Base-by-base conservation (phyloP, 1,139 yeast genomes). In the Scheffersomyces quercinus region DNA sequence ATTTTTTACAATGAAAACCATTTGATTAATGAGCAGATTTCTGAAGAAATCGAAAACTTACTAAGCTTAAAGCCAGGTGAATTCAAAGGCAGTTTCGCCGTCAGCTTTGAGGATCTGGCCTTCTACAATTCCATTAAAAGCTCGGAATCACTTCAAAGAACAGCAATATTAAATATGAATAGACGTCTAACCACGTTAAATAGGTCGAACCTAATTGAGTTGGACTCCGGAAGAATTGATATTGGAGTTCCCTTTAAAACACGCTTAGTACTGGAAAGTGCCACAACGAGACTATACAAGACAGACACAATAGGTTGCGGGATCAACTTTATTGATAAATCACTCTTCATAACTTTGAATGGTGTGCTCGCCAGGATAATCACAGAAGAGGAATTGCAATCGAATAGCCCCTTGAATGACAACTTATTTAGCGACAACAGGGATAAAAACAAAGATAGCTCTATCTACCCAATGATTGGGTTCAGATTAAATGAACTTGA, bases 251-350 rank as follows among this genome's bases (percentile, higher is more conserved):
- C 73, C 3, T 67, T 73, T 47, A 60, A 65, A 32, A 67, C 73
- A 9, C 45, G 47, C 16, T 32, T 52, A 12, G 37, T 46, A 3
- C 38, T 40, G 24, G 57, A 45, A 33, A 47, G 38, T n/a, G 37
- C 46, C 1, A 41, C 43, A 3, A 58, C 54, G 34, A 58, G 59
- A 37, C 38, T 55, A 1, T 58, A 55, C 48, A 65, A 55, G 38
- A 62, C 74, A 16, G 97, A 90, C 61, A 72, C 79, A 2, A 74
- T 91, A 50, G 98, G 98, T 0, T 85, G 95, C 62, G 97, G 97
- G 2, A 74, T 89, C 26, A 86, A 90, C 65, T 86, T 81, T 54
- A 70, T 78, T 26, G 79, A 79, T 36, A 77, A 79, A 37, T 68
- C 82, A 0, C 73, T 89, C 3, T 91, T 90, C 55, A 81, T 82